A percentile compares a stretch with the other conserved stretches of the same genome.
Conservation (phyloP, 192 early-diverging fungal genomes). For the Rhizoclosmatium globosum region DNA sequence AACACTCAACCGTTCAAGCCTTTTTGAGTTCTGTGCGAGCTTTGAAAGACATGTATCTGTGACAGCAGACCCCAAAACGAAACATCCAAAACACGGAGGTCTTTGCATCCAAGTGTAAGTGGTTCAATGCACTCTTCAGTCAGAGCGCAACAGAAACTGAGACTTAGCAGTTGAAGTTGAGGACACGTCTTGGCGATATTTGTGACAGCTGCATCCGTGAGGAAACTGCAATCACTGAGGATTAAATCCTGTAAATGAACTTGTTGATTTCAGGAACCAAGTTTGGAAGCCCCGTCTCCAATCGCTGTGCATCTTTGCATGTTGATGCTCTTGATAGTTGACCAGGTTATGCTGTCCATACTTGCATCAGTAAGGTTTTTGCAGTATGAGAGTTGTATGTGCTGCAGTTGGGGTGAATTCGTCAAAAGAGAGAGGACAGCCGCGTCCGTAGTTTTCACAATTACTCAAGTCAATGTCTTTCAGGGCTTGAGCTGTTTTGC, state of each 20-base stretch:
- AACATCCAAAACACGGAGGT: conserved; percentile 66
- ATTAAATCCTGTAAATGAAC: conserved; percentile 63
- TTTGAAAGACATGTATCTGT: conserved; percentile 65
- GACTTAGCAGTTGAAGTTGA: conserved; percentile 58
- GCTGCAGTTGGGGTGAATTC: conserved; percentile 39
- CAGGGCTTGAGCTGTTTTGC: conserved; percentile 52
- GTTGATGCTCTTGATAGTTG: conserved; percentile 66
- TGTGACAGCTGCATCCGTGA: conserved; percentile 71
- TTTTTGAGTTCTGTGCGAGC: conserved; percentile 48
- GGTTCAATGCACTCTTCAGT: conserved; percentile 63
- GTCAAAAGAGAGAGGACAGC: conserved; percentile 65
- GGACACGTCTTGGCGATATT: conserved; percentile 64
- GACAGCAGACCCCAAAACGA: conserved; percentile 78
- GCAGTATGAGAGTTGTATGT: conserved; percentile 73
- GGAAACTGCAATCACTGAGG: conserved; percentile 79
- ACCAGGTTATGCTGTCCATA: conserved; percentile 63
- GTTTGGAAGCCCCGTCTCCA: conserved; percentile 66
- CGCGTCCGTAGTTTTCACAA: conserved; percentile 78
- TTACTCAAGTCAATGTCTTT: conserved; percentile 74
- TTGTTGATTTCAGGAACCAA: conserved; percentile 41
- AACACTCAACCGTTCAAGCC: conserved; percentile 61
- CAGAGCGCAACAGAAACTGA: conserved; percentile 82
- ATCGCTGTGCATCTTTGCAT: conserved; percentile 82
- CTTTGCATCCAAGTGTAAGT: conserved; percentile 48
- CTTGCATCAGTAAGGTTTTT: conserved; percentile 75